Base-by-base conservation (phyloP, 2,329 filamentous ascomycete species). In the Blastomyces silverae region DNA sequence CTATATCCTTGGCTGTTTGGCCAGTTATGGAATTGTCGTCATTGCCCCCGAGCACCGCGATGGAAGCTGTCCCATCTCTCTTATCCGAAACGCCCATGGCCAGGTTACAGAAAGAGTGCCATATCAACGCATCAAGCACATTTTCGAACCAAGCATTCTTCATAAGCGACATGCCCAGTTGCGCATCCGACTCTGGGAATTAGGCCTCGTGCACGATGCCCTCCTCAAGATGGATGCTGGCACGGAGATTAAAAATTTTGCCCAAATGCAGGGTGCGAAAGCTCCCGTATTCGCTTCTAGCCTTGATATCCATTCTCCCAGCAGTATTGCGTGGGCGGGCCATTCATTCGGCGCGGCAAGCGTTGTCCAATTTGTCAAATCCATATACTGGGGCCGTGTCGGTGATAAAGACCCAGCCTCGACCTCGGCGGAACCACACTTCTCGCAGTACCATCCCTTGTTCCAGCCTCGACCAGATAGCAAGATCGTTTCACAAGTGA, bases 11-110 rank as follows among this genome's bases (percentile, higher is more conserved):
- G 89, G 89, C 20, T 90, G 89, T 0, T 78, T 96, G 37, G 89
- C 91, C 4, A 91, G 89, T 25, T 87, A 94, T 71, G 91, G 91
- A 52, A 82, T 92, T 28, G 85, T 94, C 8, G 90, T 95, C 1
- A 79, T 93, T 63, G 91, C 90, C 65, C 86, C 90, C 0, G 91
- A 95, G 71, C 91, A 95, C 73, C 84, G 91, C 56, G 91, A 96
- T 71, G 90, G 90, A 62, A 92, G 89, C 73, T 83, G 89, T 2
- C 88, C 91, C 1, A 81, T 91, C n/a, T 85, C 88, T 0, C 87
- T 89, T 69, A 81, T 95, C 56, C 86, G 89, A 34, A 81, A 84
- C 8, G 42, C 66, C 2, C 22, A 37, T 1, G 66, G 67, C n/a
- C 65, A 67, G 8, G 48, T 64, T 39, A 64, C 64, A n/a, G 58